phyloP scores from a whole-genome alignment of 805 yeast genomes.

The Zygoascus tannicola region DNA sequence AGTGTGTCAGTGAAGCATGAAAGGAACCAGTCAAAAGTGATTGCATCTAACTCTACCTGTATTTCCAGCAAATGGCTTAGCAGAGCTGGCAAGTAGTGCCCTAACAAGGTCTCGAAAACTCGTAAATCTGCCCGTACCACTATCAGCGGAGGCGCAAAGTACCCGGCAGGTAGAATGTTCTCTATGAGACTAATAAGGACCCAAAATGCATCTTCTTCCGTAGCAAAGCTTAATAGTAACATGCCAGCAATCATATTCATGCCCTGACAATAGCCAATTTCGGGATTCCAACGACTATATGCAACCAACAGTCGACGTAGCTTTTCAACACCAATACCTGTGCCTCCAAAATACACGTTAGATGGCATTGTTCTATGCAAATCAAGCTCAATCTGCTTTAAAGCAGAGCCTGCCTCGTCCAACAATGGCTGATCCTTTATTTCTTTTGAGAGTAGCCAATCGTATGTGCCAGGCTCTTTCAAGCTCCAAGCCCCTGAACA shows the following conservation, averaged over 20 bases:
- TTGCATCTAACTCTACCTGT: slow-evolving; percentile 39
- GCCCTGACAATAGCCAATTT: slow-evolving; percentile 51
- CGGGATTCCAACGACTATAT: slow-evolving; percentile 38
- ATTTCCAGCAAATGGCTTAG: slow-evolving; percentile 28
- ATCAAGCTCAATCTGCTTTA: slow-evolving; percentile 44
- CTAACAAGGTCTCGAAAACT: slow-evolving; percentile 31
- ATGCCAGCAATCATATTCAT: slow-evolving; percentile 52
- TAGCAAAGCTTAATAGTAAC: slow-evolving; percentile 34
- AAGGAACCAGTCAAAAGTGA: slow-evolving; percentile 50
- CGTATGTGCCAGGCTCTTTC: slow-evolving; percentile 41
- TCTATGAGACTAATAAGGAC: slow-evolving; percentile 40
- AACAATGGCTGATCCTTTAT: too few relatives aligned
- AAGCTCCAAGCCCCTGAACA: slow-evolving; percentile 41
- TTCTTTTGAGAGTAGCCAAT: slow-evolving; percentile 22
- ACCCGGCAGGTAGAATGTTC: slow-evolving; percentile 38
- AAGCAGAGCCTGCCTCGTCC: slow-evolving; percentile 25
- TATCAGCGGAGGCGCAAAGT: slow-evolving; percentile 31
- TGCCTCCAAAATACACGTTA: slow-evolving; percentile 42
- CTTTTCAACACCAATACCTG: slow-evolving; percentile 46
- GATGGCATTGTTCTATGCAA: slow-evolving; percentile 47
- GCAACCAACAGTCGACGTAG: slow-evolving; percentile 42
- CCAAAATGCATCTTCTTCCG: slow-evolving; percentile 49
- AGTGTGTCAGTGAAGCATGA: slow-evolving; percentile 43
- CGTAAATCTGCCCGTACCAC: slow-evolving; percentile 35
- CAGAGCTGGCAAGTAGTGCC: slow-evolving; percentile 34